These are phyloP conservation scores for Nidularia pulvinata DNA, from an alignment of 768 basidiomycete genomes.

Conservation along the genomic window DNA sequence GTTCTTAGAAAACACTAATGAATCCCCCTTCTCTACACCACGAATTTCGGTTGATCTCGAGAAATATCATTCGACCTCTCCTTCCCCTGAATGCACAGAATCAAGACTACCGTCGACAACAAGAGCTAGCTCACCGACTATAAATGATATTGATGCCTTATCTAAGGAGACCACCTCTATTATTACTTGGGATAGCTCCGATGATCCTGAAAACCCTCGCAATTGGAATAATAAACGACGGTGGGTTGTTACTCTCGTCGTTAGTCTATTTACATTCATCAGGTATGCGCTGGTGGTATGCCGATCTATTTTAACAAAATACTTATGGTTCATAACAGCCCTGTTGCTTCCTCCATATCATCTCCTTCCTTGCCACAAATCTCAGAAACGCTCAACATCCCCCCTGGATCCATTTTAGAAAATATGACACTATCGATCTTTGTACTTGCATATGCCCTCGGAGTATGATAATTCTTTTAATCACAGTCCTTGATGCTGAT, in stretches of 20 bases:
- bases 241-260: conserved; percentile 49
- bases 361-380: conserved; percentile 24
- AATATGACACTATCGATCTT: conserved; percentile 43
- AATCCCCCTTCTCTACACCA: not conserved
- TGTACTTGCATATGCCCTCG: conserved; percentile 34
- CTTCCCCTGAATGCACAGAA: not conserved
- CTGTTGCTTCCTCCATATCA: conserved; percentile 28
- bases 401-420: conserved; percentile 26
- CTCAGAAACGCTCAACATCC: conserved; percentile 19
- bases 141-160: not conserved
- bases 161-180: conserved; percentile 1
- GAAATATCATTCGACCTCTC: not conserved
- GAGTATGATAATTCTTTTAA: conserved; percentile 13
- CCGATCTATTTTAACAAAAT: not conserved
- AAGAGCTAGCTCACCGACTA: not conserved
- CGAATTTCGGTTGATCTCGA: not conserved
- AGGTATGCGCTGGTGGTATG: conserved; percentile 12
- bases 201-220: conserved; percentile 23
- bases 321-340: conserved; percentile 10
- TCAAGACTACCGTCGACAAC: not conserved
- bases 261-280: conserved; percentile 57
- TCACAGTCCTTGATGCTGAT: not conserved
- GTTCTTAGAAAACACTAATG: not conserved
- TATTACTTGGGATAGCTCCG: conserved; percentile 23
- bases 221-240: conserved; percentile 45